Conservation (phyloP, 2,329 filamentous ascomycete genomes). For the Lanzia echinophila region DNA sequence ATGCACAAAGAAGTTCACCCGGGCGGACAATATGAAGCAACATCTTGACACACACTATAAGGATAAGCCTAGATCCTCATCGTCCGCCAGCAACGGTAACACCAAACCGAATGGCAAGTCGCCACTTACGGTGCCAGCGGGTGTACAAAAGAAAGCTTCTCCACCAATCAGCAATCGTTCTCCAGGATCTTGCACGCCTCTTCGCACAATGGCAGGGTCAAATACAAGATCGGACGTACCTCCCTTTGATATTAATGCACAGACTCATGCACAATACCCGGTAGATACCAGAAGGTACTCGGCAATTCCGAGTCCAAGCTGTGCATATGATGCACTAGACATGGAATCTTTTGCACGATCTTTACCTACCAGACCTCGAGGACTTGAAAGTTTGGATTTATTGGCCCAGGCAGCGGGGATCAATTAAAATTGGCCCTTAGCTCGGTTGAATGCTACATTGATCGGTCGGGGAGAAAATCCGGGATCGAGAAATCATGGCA, state of each 20-base stretch:
- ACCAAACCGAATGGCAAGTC: slow-evolving; percentile 1
- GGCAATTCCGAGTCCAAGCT: neutral
- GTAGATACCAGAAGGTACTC: neutral
- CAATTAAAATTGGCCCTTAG: too few relatives aligned
- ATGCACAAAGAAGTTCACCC: slow-evolving; percentile 74
- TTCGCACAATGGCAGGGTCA: neutral
- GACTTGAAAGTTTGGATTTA: neutral
- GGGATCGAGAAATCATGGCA: too few relatives aligned
- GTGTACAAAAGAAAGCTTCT: slow-evolving; percentile 1
- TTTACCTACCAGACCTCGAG: neutral
- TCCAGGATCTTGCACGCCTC: neutral
- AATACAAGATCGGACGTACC: neutral
- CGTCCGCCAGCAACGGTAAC: neutral
- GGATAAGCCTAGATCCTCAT: slow-evolving; percentile 30
- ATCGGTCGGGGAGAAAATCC: too few relatives aligned
- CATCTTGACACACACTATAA: slow-evolving; percentile 72
- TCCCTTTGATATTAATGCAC: neutral
- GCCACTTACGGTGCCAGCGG: neutral
- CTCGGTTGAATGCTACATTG: too few relatives aligned
- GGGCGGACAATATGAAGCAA: slow-evolving; percentile 84
- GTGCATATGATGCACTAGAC: neutral
- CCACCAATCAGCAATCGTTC: neutral
- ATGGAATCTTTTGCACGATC: neutral
- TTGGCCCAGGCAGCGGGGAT: slow-evolving; percentile 5
- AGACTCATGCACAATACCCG: neutral